These are phyloP conservation scores for Taiozyma sp. DNA, from an alignment of 1,139 yeast species.

Conservation along the genomic window DNA sequence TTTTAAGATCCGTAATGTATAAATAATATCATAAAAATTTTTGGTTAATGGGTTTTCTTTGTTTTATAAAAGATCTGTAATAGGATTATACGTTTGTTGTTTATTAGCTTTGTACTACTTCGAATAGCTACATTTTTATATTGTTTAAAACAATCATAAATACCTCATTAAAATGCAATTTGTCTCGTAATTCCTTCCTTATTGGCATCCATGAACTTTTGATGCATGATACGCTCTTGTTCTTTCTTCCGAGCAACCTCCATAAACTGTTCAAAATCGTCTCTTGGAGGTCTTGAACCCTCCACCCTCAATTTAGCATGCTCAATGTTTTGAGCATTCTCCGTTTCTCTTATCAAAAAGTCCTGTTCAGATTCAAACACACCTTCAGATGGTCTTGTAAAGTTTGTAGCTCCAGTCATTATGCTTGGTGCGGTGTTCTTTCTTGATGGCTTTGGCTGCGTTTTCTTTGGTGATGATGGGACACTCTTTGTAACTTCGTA, in stretches of 20 bases:
- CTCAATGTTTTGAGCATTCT: constrained; percentile 14
- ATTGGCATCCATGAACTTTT: constrained; percentile 14
- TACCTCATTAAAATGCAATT: neutral
- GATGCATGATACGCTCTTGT: constrained; percentile 10
- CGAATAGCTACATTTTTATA: too few species aligned
- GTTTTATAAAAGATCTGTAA: neutral
- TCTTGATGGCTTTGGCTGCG: neutral
- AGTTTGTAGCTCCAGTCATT: neutral
- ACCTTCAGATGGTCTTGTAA: constrained; percentile 9
- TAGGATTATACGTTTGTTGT: neutral
- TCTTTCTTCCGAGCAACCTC: constrained; percentile 15
- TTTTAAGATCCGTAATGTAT: constrained; percentile 35
- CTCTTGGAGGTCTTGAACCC: constrained; percentile 1
- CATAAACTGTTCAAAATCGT: constrained; percentile 19
- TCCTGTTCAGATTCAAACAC: constrained; percentile 1
- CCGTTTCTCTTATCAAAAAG: constrained; percentile 15
- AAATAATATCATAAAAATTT: constrained; percentile 6
- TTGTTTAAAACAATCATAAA: neutral
- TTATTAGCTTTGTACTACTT: too few species aligned
- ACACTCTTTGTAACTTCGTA: constrained; percentile 14
- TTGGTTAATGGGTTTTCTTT: constrained; percentile 2
- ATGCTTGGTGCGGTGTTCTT: neutral
- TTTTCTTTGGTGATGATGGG: constrained; percentile 6
- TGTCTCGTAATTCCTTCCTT: constrained; percentile 1
- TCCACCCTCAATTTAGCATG: constrained; percentile 9